A percentile compares a stretch with the other conserved stretches of the same genome.
These are phyloP conservation scores for Elaphomyces granulatus DNA, from an alignment of 495 filamentous ascomycete genomes.

Conservation along the genomic window DNA sequence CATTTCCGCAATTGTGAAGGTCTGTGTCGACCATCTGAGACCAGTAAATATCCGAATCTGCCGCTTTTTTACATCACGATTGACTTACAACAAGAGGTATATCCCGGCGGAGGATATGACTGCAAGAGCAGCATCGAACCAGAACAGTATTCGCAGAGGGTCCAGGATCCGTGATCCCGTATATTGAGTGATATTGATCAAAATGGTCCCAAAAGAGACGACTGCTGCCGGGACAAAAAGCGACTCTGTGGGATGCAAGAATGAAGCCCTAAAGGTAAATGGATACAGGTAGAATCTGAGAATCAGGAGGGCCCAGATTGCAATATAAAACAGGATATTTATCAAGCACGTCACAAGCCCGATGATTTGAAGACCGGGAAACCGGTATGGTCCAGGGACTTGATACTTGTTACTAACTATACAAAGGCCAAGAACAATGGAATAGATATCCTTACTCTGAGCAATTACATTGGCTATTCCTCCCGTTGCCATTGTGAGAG, in stretches of 20 bases:
- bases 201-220: slow-evolving; percentile 56
- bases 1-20: slow-evolving; percentile 76
- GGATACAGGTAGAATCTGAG: slow-evolving; percentile 57
- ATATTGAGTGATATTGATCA: slow-evolving; percentile 71
- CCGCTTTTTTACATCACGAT: neutral
- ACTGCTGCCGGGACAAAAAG: slow-evolving; percentile 66
- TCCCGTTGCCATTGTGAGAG: slow-evolving; percentile 69
- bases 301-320: slow-evolving; percentile 52
- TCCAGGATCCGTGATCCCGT: slow-evolving; percentile 53
- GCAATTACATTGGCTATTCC: slow-evolving; percentile 69
- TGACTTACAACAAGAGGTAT: slow-evolving; percentile 51
- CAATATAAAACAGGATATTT: slow-evolving; percentile 57
- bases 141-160: slow-evolving; percentile 52
- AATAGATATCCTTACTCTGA: slow-evolving; percentile 33
- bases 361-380: slow-evolving; percentile 53
- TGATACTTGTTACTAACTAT: slow-evolving; percentile 1
- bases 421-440: neutral
- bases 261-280: slow-evolving; percentile 55
- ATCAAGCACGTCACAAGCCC: slow-evolving; percentile 62
- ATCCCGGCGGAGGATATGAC: slow-evolving; percentile 50
- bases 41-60: slow-evolving; percentile 8
- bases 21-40: slow-evolving; percentile 49
- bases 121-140: slow-evolving; percentile 55
- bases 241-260: slow-evolving; percentile 65
- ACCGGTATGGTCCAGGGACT: slow-evolving; percentile 48